A percentile compares a stretch with the other conserved stretches of the same genome.
These are phyloP conservation scores for Jackrogersella minutella DNA, from an alignment of 495 filamentous ascomycete species.

Conservation along the genomic window DNA sequence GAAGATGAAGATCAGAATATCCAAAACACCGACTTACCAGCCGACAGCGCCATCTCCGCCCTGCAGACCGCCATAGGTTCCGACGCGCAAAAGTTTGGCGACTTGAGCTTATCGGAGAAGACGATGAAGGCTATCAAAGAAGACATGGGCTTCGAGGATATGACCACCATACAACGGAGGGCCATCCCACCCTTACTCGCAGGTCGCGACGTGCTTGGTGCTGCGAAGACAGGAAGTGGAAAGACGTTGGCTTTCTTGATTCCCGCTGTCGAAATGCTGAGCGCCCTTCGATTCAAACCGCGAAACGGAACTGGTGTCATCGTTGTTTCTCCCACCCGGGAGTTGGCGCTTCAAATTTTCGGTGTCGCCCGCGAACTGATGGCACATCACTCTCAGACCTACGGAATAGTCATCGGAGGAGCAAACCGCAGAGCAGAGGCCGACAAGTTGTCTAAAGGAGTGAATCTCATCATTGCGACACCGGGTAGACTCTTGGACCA, in stretches of 20 bases:
- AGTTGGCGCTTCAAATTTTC: slow-evolving; percentile 95
- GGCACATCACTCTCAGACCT: slow-evolving; percentile 81
- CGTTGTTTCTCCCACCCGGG: slow-evolving; percentile 86
- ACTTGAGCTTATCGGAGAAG: slow-evolving; percentile 85
- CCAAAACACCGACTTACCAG: slow-evolving; percentile 30
- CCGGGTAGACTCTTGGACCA: slow-evolving; percentile 94
- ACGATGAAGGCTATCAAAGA: slow-evolving; percentile 82
- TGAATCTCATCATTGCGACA: slow-evolving; percentile 93
- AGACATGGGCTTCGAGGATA: slow-evolving; percentile 90
- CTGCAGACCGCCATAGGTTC: slow-evolving; percentile 45
- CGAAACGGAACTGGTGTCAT: slow-evolving; percentile 83
- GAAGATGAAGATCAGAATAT: slow-evolving; percentile 38
- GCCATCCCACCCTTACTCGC: slow-evolving; percentile 88
- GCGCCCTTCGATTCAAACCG: slow-evolving; percentile 84
- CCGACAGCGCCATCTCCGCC: slow-evolving; percentile 27
- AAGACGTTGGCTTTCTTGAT: slow-evolving; percentile 97
- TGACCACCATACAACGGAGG: slow-evolving; percentile 94
- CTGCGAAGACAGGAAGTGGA: slow-evolving; percentile 95
- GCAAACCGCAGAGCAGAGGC: slow-evolving; percentile 91
- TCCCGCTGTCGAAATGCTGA: slow-evolving; percentile 93
- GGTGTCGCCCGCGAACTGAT: slow-evolving; percentile 93
- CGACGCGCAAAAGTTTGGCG: slow-evolving; percentile 66
- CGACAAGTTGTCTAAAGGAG: slow-evolving; percentile 91
- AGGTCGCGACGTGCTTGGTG: slow-evolving; percentile 90
- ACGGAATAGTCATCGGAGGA: slow-evolving; percentile 94